A percentile compares a stretch with the other conserved stretches of the same genome.
Conservation (phyloP, 2,329 filamentous ascomycete genomes). For the Colletotrichum tofieldiae region DNA sequence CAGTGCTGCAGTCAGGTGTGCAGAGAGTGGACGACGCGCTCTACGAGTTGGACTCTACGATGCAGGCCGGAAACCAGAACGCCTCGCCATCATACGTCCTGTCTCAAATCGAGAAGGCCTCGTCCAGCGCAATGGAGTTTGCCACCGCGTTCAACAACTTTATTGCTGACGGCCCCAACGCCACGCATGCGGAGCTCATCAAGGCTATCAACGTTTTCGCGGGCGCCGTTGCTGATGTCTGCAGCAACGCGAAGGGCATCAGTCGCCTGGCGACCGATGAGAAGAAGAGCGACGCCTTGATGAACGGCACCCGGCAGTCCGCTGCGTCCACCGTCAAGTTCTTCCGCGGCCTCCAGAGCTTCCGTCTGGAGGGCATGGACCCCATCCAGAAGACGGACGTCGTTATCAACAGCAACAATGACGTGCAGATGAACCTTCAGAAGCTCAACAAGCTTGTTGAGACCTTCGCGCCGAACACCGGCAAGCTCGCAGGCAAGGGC, state of each 20-base stretch:
- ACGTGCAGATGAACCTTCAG: slow-evolving; percentile 94
- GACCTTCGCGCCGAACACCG: slow-evolving; percentile 88
- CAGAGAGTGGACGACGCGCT: slow-evolving; percentile 95
- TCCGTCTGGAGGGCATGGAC: slow-evolving; percentile 92
- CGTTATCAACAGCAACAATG: slow-evolving; percentile 97
- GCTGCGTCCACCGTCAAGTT: slow-evolving; percentile 92
- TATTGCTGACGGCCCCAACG: slow-evolving; percentile 95
- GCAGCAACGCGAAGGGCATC: slow-evolving; percentile 96
- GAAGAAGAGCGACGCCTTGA: slow-evolving; percentile 90
- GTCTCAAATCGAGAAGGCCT: slow-evolving; percentile 97
- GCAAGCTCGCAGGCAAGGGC: slow-evolving; percentile 84
- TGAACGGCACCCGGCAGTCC: slow-evolving; percentile 86
- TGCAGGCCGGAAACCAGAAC: slow-evolving; percentile 99
- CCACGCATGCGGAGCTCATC: slow-evolving; percentile 91
- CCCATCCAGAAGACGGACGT: slow-evolving; percentile 95
- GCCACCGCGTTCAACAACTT: slow-evolving; percentile 99
- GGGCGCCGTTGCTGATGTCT: slow-evolving; percentile 91
- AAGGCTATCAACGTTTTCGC: slow-evolving; percentile 92
- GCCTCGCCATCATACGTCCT: slow-evolving; percentile 95
- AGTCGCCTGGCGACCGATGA: slow-evolving; percentile 94
- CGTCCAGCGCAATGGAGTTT: slow-evolving; percentile 95
- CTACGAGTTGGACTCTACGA: slow-evolving; percentile 96
- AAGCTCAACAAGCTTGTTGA: slow-evolving; percentile 95
- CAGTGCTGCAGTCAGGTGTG: slow-evolving; percentile 92
- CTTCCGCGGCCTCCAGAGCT: slow-evolving; percentile 94